phyloP scores from a whole-genome alignment of 495 filamentous ascomycete genomes.

The Neurospora intermedia region DNA sequence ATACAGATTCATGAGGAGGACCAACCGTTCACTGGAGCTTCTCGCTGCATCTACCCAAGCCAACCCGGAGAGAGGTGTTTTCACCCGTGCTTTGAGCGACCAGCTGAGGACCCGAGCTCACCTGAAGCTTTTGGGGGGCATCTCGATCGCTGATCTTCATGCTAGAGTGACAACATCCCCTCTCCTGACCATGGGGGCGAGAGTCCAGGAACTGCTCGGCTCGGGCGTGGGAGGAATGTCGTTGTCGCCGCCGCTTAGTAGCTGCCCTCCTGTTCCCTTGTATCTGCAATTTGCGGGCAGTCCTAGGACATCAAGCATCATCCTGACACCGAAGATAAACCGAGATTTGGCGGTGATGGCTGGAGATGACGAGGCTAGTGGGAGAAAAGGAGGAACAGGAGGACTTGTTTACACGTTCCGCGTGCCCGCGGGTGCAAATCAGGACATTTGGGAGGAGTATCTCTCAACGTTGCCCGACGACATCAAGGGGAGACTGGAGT shows the following conservation, averaged over 20 bases:
- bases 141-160: constrained; percentile 39
- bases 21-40: constrained; percentile 27
- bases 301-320: constrained; percentile 35
- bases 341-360: background rate
- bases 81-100: constrained; percentile 33
- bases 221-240: background rate
- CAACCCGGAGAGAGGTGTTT: constrained; percentile 32
- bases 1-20: background rate
- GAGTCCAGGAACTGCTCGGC: constrained; percentile 16
- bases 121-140: constrained; percentile 24
- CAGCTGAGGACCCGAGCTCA: constrained; percentile 29
- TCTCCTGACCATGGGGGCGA: constrained; percentile 10
- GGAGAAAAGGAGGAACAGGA: background rate
- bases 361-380: background rate
- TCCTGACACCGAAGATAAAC: constrained; percentile 22
- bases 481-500: background rate
- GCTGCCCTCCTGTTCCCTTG: constrained; percentile 24
- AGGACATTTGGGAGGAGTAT: background rate
- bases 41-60: constrained; percentile 38
- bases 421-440: background rate
- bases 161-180: constrained; percentile 13
- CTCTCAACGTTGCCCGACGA: background rate
- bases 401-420: background rate
- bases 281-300: constrained; percentile 36
- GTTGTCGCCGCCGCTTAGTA: background rate